Base-by-base conservation (phyloP, 2,329 filamentous ascomycete species). In the Aspergillus sergii region DNA sequence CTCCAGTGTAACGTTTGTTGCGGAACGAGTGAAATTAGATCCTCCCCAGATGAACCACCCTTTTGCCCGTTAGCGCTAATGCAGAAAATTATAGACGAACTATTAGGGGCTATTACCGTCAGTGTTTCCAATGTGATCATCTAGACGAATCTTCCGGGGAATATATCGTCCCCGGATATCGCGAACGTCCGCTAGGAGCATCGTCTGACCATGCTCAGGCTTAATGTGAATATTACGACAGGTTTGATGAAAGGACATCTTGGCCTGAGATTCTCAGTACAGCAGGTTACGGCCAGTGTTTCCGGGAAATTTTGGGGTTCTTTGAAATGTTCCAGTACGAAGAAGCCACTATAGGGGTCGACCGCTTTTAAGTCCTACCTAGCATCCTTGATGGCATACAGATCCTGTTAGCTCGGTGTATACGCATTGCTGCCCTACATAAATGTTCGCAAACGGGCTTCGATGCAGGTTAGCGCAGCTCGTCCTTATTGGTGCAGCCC, bases 11-110 rank as follows among this genome's bases (percentile, higher is more conserved):
- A 70, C 60, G 43, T 70, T 62, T 4, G 45, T 21, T 12, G 68
- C 67, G 28, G 50, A 62, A 19, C 41, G 60, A 43, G 67, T 68
- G 63, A 70, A 70, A 30, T 69, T 64, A 21, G 41, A 34, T 4
- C 68, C 67, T 32, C 65, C 68, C 68, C 68, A 70, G 61, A 68
- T 58, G 58, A 70, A 70, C 63, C 65, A 68, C 16, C 68, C 68
- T 70, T 70, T 19, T 14, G 4, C 14, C 7, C 2, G 14, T 55
- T 16, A 53, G n/a, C n/a, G n/a, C n/a, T n/a, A n/a, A n/a, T n/a
- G n/a, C n/a, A n/a, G n/a, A n/a, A n/a, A n/a, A n/a, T n/a, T n/a
- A n/a, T n/a, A n/a, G n/a, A n/a, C n/a, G n/a, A n/a, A n/a, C n/a
- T n/a, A n/a, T 55, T 16, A 53, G 19, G 39, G 14, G 30, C 4